Percentiles rank a stretch among this genome's conserved stretches.
Conservation (phyloP, 2,329 filamentous ascomycete species). For the Aspergillus neoniger region DNA sequence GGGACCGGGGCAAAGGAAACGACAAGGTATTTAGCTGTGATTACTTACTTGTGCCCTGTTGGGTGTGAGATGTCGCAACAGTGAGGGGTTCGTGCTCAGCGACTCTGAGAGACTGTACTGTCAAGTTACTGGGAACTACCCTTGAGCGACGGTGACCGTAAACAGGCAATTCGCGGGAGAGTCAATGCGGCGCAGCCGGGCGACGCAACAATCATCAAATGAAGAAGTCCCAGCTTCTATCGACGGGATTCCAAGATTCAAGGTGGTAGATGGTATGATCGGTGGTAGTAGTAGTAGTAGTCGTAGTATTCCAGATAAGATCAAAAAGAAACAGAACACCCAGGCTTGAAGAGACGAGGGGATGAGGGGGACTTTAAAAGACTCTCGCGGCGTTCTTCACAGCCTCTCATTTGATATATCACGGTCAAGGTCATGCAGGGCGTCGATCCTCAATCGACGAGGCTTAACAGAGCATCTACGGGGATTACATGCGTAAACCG, state of each 20-base stretch:
- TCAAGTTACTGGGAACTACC: background rate
- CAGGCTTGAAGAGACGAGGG: constrained; percentile 15
- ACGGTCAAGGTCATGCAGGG: constrained; percentile 48
- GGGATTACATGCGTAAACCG: constrained; percentile 29
- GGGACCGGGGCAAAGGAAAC: background rate
- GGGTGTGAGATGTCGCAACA: constrained; percentile 1
- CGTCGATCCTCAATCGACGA: constrained; percentile 45
- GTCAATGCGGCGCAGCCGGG: background rate
- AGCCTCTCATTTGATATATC: constrained; percentile 49
- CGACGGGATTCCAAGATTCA: background rate
- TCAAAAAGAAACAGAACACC: constrained; percentile 14
- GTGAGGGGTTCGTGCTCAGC: constrained; percentile 12
- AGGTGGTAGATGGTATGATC: background rate
- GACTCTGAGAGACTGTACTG: background rate
- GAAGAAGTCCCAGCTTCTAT: constrained; percentile 5
- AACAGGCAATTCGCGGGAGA: constrained; percentile 1
- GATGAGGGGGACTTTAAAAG: constrained; percentile 38
- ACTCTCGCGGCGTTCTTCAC: constrained; percentile 35
- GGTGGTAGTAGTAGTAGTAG: background rate
- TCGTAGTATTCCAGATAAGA: constrained; percentile 2
- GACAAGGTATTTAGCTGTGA: constrained; percentile 5
- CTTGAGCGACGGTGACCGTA: constrained; percentile 5
- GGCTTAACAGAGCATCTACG: constrained; percentile 35
- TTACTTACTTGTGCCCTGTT: constrained; percentile 9
- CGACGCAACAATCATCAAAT: background rate